Evolutionary conservation across 1,139 yeast species (phyloP), one percentile per base, ranked within the genome.

Genomic region (Meyerozyma sp.): DNA sequence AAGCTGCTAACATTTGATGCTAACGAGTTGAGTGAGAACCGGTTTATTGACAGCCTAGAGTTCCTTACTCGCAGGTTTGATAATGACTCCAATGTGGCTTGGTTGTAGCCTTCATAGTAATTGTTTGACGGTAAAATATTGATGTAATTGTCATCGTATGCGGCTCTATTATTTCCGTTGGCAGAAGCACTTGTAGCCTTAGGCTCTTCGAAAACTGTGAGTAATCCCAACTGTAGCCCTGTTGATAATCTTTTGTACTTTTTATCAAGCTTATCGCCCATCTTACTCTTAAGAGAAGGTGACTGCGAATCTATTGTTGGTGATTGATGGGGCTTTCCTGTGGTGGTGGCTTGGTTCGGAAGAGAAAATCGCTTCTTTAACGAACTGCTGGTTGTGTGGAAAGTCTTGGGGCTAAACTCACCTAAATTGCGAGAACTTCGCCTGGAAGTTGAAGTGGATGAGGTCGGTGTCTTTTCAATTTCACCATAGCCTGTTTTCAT

Each of bases 1-100:
- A 72, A 44, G 1, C 75, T 76, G 41, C 75, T 68, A 11, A 72
- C 52, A 48, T 71, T 72, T 10, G 76, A 71, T 45, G 59, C 66
- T 46, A 68, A 57, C 11, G 77, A 71, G 44, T 68, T 70, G 39
- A 70, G 49, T 0, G 76, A 70, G 46, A 62, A 70, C 39, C 77
- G 55, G 46, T 61, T 60, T 3, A 30, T 11, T 9, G 34, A 30
- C 34, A 30, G 34, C 16, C 34, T 11, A 13, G 58, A 46, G 30
- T 56, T 54, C 10, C 58, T 36, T 8, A 42, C 27, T 34, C 47
- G 44, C 32, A 41, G 44, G 4, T 50, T 49, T 8, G 37, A 34
- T 39, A 55, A 44, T 2, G 58, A 53, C 29, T 72, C 77, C 10
- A 70, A 53, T 2, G 77, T 62, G 4, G 61, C 53, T 49, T 66